A percentile compares a stretch with the other conserved stretches of the same genome.
Conservation (phyloP, 352 stramenopile species). For the Globisporangium nodosum region DNA sequence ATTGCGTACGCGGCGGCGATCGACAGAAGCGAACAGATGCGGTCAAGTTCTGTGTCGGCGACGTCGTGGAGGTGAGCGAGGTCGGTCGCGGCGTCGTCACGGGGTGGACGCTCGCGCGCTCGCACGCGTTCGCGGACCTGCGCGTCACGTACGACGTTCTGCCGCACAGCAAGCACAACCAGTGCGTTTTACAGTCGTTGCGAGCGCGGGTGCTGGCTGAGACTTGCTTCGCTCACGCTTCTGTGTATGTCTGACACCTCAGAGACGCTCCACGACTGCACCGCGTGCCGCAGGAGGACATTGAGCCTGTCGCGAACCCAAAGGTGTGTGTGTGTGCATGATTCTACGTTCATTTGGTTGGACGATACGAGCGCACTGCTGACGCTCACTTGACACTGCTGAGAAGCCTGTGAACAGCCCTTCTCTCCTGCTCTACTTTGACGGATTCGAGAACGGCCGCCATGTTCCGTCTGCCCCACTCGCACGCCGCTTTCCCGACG, state of each 20-base stretch:
- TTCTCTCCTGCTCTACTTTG: constrained; percentile 70
- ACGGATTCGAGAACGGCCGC: constrained; percentile 53
- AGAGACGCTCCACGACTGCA: constrained; percentile 18
- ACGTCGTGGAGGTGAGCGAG: constrained; percentile 58
- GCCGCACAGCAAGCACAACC: constrained; percentile 44
- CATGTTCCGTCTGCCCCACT: constrained; percentile 61
- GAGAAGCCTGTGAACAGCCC: constrained; percentile 51
- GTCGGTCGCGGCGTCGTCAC: constrained; percentile 56
- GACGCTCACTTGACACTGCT: not conserved
- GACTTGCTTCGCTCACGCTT: not conserved
- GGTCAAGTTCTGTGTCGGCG: constrained; percentile 57
- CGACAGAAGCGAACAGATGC: constrained; percentile 37
- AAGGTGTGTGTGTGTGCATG: constrained; percentile 23
- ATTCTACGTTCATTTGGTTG: not conserved
- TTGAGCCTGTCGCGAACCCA: constrained; percentile 29
- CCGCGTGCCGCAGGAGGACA: constrained; percentile 50
- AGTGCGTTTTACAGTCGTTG: constrained; percentile 15
- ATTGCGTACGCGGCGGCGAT: not conserved
- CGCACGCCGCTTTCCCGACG: constrained; percentile 53
- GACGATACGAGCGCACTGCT: not conserved
- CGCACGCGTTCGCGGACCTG: constrained; percentile 28
- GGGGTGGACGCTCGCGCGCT: constrained; percentile 37
- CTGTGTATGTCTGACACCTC: not conserved
- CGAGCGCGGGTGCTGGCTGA: not conserved
- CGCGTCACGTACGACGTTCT: constrained; percentile 68